Percentiles rank a stretch among this genome's conserved stretches.
Evolutionary conservation across 495 filamentous ascomycete genomes (phyloP).

Genomic region (Aspergillus saccharolyticus): DNA sequence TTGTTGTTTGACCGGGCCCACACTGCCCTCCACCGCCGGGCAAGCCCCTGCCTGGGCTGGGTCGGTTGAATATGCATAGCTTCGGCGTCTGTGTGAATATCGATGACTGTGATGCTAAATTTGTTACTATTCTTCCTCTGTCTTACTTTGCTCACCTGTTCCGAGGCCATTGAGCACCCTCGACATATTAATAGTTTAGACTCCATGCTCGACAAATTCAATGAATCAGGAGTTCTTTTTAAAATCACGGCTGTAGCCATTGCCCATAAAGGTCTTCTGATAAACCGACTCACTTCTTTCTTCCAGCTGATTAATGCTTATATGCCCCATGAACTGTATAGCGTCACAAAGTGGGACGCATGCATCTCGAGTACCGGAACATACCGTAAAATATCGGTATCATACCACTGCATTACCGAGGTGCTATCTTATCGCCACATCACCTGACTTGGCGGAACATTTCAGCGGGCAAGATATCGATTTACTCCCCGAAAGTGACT

Average conservation of each 20-base stretch:
- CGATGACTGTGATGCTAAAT: not conserved
- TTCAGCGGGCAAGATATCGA: not conserved
- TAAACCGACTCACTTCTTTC: too few species aligned
- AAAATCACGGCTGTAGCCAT: too few species aligned
- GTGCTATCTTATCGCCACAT: conserved; percentile 25
- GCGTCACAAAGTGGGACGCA: too few species aligned
- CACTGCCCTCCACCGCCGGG: not conserved
- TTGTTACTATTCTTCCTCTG: not conserved
- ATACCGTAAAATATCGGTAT: not conserved
- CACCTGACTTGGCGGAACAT: conserved; percentile 16
- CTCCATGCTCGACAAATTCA: too few species aligned
- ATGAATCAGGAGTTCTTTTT: too few species aligned
- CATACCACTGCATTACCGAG: not conserved
- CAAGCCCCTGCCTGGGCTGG: not conserved
- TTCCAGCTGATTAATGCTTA: too few species aligned
- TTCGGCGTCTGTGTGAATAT: conserved; percentile 8
- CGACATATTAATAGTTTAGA: not conserved
- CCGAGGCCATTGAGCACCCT: not conserved
- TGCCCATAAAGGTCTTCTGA: too few species aligned
- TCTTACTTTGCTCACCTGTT: not conserved
- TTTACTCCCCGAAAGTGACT: conserved; percentile 11
- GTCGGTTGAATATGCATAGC: conserved; percentile 11
- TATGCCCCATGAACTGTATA: too few species aligned
- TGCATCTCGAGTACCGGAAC: too few species aligned
- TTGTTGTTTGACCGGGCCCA: not conserved